Conservation (phyloP, 2,329 filamentous ascomycete species). For the Penicillium sp. region DNA sequence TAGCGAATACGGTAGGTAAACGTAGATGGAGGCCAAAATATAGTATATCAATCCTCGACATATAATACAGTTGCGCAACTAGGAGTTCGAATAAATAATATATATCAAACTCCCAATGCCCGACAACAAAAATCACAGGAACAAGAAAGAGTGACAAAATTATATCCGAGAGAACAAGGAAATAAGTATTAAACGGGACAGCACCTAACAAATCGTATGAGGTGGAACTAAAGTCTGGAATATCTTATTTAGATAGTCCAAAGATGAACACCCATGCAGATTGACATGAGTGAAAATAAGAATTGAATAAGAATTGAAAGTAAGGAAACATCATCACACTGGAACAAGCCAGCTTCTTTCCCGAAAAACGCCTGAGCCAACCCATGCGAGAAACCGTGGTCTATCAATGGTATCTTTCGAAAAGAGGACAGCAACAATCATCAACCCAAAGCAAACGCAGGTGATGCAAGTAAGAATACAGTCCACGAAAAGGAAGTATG, state of each 20-base stretch:
- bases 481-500: conserved; percentile 14
- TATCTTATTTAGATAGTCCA: background rate
- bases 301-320: conserved; percentile 1
- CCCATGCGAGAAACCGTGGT: conserved; percentile 27
- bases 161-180: background rate
- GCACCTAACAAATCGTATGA: background rate
- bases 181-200: conserved; percentile 5
- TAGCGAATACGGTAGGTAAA: background rate
- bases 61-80: no score
- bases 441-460: conserved; percentile 8
- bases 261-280: background rate
- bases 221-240: background rate
- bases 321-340: conserved; percentile 6
- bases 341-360: conserved; percentile 7
- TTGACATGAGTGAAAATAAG: background rate
- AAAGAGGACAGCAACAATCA: conserved; percentile 7
- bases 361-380: conserved; percentile 24
- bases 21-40: no score
- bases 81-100: background rate
- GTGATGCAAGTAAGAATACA: conserved; percentile 14
- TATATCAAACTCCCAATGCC: background rate
- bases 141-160: background rate
- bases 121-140: background rate
- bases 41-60: background rate
- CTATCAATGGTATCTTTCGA: conserved; percentile 41